Evolutionary conservation across 768 basidiomycete genomes (phyloP), one percentile per base, ranked within the genome.

Genomic region (Phallus indusiatus): DNA sequence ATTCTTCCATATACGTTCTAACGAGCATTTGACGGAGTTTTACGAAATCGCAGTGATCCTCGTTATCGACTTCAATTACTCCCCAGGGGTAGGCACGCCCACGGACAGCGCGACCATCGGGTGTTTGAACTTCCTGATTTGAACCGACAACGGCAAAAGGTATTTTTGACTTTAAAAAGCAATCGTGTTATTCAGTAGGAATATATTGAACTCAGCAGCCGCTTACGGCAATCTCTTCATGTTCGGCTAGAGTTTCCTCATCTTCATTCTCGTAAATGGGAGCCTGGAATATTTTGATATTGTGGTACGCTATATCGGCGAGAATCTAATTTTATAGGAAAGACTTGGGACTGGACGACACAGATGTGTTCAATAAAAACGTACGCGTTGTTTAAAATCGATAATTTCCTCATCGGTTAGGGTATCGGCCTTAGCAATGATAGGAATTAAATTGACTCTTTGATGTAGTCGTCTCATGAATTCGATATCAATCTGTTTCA

Each of bases 21-120:
- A 99, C 88, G 37, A 99, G 88, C 96, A 99, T 98, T 73, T 98
- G 96, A 55, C 96, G 88, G 62, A 99, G 88, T 75, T 98, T 98
- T 73, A 98, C 95, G 70, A 99, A 99, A 72, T 99, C 96, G 66
- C 96, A 99, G 70, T 99, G 96, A 17, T 93, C 90, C 70, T 98
- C 96, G 67, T 99, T 98, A 77, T 99, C 96, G 22, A 99, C 96
- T 71, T 99, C 96, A 64, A 98, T 93, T 53, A 94, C 86, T 71
- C 96, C 96, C 96, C 96, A 99, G 10, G 96, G 96, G 72, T 99
- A 99, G 3, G 84, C 78, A 65, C 96, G 91, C 12, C 96, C 96
- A 64, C 96, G 90, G 53, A 97, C 93, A 72, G 86, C 78, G 60
- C 94, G 88, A 22, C 94, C 94, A 67, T 95, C 93, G 21, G 89